A percentile compares a stretch with the other conserved stretches of the same genome.
These are phyloP conservation scores for Ajuga chamaepitys DNA, from an alignment of 257 asterid genomes.

Conservation along the genomic window DNA sequence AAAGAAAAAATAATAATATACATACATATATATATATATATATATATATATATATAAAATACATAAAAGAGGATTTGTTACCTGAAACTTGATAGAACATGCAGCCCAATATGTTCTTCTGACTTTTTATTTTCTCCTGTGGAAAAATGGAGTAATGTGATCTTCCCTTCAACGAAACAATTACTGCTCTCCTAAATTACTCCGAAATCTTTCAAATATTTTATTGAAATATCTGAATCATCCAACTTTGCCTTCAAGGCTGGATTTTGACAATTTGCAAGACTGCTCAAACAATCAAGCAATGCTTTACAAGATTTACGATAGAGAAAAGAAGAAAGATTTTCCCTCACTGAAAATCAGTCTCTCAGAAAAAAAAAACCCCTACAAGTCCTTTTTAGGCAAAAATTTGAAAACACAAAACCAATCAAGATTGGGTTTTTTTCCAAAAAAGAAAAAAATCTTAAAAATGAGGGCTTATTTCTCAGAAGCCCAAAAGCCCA, in stretches of 20 bases:
- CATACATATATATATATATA: no score
- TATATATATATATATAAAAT: no score
- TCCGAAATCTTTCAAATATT: conserved; percentile 18
- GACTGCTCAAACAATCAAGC: conserved; percentile 17
- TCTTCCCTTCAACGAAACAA: conserved; percentile 23
- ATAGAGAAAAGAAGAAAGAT: not conserved
- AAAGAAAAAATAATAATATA: not conserved
- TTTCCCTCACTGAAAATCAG: not conserved
- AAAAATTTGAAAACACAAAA: conserved; percentile 1
- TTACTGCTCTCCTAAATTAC: conserved; percentile 12
- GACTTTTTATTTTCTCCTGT: conserved; percentile 13
- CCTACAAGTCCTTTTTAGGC: conserved; percentile 5
- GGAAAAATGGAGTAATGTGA: conserved; percentile 17
- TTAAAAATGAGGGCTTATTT: conserved; percentile 6
- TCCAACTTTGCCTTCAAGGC: conserved; percentile 17
- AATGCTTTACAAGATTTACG: not conserved
- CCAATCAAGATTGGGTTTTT: conserved; percentile 4
- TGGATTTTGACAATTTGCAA: not conserved
- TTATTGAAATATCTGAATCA: not conserved
- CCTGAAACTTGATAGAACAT: conserved; percentile 35
- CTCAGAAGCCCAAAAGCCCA: not conserved
- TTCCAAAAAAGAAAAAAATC: not conserved
- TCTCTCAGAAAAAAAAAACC: not conserved
- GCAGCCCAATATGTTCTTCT: conserved; percentile 29
- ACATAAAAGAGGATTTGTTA: conserved; percentile 17